phyloP scores from a whole-genome alignment of 192 early-diverging fungal species.

The Umbelopsis ramanniana region DNA sequence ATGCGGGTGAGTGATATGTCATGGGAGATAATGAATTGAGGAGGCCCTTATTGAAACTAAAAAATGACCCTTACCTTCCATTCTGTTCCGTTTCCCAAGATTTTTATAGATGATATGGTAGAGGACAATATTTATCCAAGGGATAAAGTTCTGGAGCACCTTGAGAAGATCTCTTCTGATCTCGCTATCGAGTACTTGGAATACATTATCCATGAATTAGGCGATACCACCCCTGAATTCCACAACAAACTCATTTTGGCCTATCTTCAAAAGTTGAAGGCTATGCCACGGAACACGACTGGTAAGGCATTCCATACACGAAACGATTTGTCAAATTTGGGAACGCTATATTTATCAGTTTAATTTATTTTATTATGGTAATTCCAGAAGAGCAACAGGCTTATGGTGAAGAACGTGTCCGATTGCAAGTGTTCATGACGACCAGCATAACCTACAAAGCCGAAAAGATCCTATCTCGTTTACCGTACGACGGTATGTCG shows the following conservation, averaged over 20 bases:
- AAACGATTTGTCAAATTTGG: neutral
- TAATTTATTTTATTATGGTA: neutral
- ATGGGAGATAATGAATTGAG: too few species aligned
- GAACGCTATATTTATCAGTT: neutral
- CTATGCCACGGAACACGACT: neutral
- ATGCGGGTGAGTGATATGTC: conserved; percentile 80
- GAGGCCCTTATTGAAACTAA: neutral
- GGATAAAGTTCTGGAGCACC: conserved; percentile 62
- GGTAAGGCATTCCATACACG: neutral
- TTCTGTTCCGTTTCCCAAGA: conserved; percentile 29
- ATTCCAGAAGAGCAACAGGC: neutral
- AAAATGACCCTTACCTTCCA: neutral
- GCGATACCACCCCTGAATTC: conserved; percentile 68
- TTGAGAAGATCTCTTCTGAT: conserved; percentile 67
- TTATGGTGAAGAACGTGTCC: conserved; percentile 11
- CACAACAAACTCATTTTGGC: conserved; percentile 83
- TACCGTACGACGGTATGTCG: conserved; percentile 71
- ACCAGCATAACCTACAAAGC: conserved; percentile 73
- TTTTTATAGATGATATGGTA: conserved; percentile 60
- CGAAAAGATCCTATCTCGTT: conserved; percentile 70
- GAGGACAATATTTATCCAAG: conserved; percentile 68
- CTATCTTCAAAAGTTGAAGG: conserved; percentile 71
- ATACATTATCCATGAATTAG: conserved; percentile 75
- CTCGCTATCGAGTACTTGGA: conserved; percentile 79
- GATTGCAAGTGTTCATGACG: conserved; percentile 72